Evolutionary conservation across 495 filamentous ascomycete genomes (phyloP).

Genomic region (Oidiodendron maius): DNA sequence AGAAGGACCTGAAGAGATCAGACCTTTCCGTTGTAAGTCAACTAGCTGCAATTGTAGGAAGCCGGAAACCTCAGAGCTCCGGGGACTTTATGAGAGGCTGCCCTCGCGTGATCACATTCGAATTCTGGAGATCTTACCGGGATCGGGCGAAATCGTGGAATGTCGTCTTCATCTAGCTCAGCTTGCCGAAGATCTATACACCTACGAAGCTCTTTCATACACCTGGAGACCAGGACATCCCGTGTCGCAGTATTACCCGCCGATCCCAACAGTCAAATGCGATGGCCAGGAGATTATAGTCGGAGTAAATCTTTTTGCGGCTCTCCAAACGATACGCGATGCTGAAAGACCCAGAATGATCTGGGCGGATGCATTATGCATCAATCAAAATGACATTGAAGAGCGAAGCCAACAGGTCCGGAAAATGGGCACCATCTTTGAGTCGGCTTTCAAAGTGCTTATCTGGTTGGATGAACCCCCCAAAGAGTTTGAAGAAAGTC

Average conservation of each 20-base stretch:
- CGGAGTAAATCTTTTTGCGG: background rate
- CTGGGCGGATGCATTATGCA: too few relatives aligned
- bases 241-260: background rate
- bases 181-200: background rate
- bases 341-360: background rate
- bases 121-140: background rate
- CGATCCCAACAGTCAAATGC: background rate
- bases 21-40: background rate
- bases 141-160: background rate
- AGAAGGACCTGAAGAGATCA: background rate
- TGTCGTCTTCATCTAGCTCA: background rate
- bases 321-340: background rate
- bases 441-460: background rate
- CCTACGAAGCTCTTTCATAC: background rate
- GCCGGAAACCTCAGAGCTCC: too few relatives aligned
- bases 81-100: background rate
- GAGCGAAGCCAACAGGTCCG: background rate
- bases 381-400: background rate
- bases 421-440: background rate
- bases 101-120: background rate
- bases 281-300: background rate
- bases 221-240: too few relatives aligned
- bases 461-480: background rate
- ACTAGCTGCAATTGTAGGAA: too few relatives aligned
- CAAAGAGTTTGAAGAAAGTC: too few relatives aligned